Conservation (phyloP, 2,329 filamentous ascomycete species). For the Trichoderma sp. region DNA sequence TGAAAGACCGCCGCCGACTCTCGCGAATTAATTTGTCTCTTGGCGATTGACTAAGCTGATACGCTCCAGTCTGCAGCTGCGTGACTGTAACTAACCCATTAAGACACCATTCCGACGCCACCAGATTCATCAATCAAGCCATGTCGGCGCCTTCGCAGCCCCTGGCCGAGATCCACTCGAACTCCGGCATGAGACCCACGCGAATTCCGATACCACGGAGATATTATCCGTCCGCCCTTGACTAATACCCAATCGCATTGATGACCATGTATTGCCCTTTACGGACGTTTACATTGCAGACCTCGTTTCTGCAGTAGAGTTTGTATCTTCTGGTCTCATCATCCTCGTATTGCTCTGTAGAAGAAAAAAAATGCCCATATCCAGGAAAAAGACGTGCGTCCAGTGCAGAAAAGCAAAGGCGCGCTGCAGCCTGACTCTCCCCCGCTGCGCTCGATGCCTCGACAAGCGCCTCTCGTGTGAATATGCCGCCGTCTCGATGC, state of each 20-base stretch:
- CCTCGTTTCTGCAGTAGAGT: not conserved
- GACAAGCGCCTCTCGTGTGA: constrained; percentile 24
- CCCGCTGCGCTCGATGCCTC: constrained; percentile 29
- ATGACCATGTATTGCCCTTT: not conserved
- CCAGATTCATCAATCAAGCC: not conserved
- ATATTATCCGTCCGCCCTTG: not conserved
- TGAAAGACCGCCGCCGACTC: not conserved
- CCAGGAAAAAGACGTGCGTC: constrained; percentile 31
- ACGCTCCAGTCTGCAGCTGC: not conserved
- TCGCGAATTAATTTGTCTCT: not conserved
- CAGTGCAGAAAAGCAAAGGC: constrained; percentile 30
- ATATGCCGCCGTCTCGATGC: constrained; percentile 16
- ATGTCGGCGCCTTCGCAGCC: not conserved
- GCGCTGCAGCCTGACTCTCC: constrained; percentile 28
- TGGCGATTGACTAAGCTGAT: not conserved
- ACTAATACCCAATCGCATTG: not conserved
- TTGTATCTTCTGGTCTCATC: not conserved
- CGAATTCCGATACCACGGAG: constrained; percentile 19
- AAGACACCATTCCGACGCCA: not conserved
- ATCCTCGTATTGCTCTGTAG: not conserved
- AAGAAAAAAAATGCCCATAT: constrained; percentile 29
- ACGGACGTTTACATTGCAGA: not conserved
- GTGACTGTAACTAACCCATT: not conserved
- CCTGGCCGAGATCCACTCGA: constrained; percentile 22
- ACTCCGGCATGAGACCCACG: constrained; percentile 23